Conservation (phyloP, 495 filamentous ascomycete species). For the Lasiosphaeriaceae sp. region DNA sequence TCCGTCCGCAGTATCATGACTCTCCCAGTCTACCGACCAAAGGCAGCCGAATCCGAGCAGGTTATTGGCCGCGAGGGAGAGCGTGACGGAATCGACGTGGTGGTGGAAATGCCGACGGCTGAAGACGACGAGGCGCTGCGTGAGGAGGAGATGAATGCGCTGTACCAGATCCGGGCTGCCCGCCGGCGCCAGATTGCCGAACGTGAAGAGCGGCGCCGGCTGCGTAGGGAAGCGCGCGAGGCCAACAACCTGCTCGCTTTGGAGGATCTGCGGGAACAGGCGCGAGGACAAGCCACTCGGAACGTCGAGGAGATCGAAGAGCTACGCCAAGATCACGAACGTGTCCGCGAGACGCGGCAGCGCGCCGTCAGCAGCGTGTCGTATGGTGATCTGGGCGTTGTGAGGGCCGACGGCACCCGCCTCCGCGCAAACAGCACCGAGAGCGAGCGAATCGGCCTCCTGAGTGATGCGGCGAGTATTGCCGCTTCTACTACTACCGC, state of each 20-base stretch:
- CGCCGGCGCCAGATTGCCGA: slow-evolving; percentile 72
- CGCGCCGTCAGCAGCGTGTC: slow-evolving; percentile 76
- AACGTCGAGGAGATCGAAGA: slow-evolving; percentile 38
- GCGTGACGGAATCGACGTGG: slow-evolving; percentile 84
- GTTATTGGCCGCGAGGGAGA: slow-evolving; percentile 91
- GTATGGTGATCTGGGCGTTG: slow-evolving; percentile 83
- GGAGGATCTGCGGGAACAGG: slow-evolving; percentile 49
- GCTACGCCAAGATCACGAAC: slow-evolving; percentile 64
- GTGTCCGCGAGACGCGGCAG: slow-evolving; percentile 59
- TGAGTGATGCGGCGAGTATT: slow-evolving; percentile 67
- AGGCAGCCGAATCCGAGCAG: slow-evolving; percentile 69
- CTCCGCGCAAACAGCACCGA: slow-evolving; percentile 77
- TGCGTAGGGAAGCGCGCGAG: slow-evolving; percentile 64
- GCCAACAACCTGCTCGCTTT: slow-evolving; percentile 63
- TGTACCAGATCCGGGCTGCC: slow-evolving; percentile 84
- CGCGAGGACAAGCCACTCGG: slow-evolving; percentile 34
- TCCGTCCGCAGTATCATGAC: slow-evolving; percentile 91
- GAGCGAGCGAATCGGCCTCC: slow-evolving; percentile 68
- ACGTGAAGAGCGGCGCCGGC: slow-evolving; percentile 65
- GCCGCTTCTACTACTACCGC: slow-evolving; percentile 19
- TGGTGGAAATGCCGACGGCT: slow-evolving; percentile 63
- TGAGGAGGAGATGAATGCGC: slow-evolving; percentile 88
- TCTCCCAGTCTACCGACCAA: slow-evolving; percentile 69
- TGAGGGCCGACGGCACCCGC: slow-evolving; percentile 82
- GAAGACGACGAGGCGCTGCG: slow-evolving; percentile 69